Evolutionary conservation across 2,329 filamentous ascomycete species (phyloP).

Genomic region (Epichloe hybrida): DNA sequence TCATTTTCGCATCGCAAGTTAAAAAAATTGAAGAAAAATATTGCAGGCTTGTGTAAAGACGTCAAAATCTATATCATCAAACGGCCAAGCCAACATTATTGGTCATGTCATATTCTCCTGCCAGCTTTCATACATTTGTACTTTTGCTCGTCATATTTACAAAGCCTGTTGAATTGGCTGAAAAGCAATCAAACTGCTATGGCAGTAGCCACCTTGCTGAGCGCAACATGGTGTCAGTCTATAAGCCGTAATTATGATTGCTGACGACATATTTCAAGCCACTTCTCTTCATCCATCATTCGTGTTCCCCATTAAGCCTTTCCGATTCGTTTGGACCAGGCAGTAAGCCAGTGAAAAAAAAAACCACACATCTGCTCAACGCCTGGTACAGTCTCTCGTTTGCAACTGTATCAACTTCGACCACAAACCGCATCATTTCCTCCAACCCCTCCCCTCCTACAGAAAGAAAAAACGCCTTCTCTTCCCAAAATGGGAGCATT

Average conservation of each 20-base stretch:
- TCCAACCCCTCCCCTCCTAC: background rate
- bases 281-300: background rate
- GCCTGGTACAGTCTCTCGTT: slow-evolving; percentile 15
- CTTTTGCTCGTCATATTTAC: slow-evolving; percentile 8
- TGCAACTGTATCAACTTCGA: slow-evolving; percentile 13
- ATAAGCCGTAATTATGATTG: slow-evolving; percentile 10
- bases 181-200: background rate
- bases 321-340: background rate
- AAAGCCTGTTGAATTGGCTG: slow-evolving; percentile 2
- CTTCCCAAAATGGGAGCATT: background rate
- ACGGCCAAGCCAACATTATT: background rate
- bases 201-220: slow-evolving; percentile 7
- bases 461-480: background rate
- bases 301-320: slow-evolving; percentile 5
- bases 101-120: background rate
- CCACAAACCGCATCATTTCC: slow-evolving; percentile 12
- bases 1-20: background rate
- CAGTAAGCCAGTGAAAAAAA: background rate
- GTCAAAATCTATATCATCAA: background rate
- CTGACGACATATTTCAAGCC: background rate
- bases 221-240: slow-evolving; percentile 10
- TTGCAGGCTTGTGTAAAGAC: background rate
- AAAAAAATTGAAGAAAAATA: background rate
- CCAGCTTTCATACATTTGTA: slow-evolving; percentile 1
- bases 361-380: slow-evolving; percentile 8